phyloP scores from a whole-genome alignment of 352 stramenopile species.

The Phytophthora ramorum region DNA sequence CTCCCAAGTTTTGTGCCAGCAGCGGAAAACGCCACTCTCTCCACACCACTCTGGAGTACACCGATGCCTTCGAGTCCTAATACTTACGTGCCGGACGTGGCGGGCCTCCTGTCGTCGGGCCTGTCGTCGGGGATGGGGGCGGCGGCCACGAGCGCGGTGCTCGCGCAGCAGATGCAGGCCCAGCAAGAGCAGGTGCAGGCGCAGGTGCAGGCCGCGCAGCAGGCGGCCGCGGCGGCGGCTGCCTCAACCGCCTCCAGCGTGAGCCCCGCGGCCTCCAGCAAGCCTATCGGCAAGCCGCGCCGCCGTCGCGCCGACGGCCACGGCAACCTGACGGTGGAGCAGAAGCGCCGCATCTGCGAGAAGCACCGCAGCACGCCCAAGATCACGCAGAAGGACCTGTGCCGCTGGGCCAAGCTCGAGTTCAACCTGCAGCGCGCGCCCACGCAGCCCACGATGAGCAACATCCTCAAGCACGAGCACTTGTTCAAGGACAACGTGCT shows the following conservation, averaged over 20 bases:
- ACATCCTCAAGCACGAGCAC: conserved; percentile 90
- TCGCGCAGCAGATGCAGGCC: conserved; percentile 41
- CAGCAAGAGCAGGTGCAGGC: conserved; percentile 33
- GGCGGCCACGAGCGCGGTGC: conserved; percentile 26
- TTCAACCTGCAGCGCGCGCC: conserved; percentile 86
- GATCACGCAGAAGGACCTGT: conserved; percentile 91
- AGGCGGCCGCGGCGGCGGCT: background rate
- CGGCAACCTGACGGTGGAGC: conserved; percentile 87
- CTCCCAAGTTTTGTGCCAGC: too few relatives aligned
- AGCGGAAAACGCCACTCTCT: too few relatives aligned
- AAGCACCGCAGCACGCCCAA: conserved; percentile 88
- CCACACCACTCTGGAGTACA: too few relatives aligned
- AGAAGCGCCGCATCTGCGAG: conserved; percentile 90
- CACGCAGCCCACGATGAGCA: conserved; percentile 83
- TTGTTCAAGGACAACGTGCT: conserved; percentile 87
- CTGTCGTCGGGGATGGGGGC: conserved; percentile 12
- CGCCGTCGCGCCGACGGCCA: conserved; percentile 64
- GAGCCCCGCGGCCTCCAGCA: background rate
- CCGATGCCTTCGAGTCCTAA: conserved; percentile 88
- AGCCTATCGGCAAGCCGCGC: conserved; percentile 25
- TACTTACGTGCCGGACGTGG: conserved; percentile 54
- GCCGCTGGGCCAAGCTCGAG: conserved; percentile 89
- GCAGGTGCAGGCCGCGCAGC: conserved; percentile 19
- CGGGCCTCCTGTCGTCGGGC: conserved; percentile 29
- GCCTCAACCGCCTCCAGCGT: background rate